These are phyloP conservation scores for Melampsora larici-populina DNA, from an alignment of 1,284 basidiomycete genomes.

Conservation along the genomic window DNA sequence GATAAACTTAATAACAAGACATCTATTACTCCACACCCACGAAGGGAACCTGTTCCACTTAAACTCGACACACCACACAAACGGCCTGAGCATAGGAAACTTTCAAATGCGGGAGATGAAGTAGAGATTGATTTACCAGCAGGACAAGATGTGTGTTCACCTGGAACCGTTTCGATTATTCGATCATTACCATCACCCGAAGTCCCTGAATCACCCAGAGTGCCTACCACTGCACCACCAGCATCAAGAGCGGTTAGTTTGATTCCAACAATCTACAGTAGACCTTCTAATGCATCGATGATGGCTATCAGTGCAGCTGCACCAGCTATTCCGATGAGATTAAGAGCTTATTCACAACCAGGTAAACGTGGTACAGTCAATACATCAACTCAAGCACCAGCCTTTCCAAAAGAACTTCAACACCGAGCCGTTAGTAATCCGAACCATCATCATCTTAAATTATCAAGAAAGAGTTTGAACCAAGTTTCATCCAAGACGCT, in stretches of 20 bases:
- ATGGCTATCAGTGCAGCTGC: neutral
- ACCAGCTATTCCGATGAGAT: slow-evolving; percentile 13
- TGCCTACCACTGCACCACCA: neutral
- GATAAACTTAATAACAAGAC: neutral
- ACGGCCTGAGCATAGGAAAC: neutral
- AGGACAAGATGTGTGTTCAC: neutral
- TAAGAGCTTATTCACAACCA: slow-evolving; percentile 36
- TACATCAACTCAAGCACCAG: neutral
- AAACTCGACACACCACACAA: too few relatives aligned
- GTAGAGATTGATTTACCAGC: neutral
- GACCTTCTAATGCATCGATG: slow-evolving; percentile 17
- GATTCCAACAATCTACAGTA: neutral
- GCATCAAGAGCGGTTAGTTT: neutral
- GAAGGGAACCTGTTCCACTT: too few relatives aligned
- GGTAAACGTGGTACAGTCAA: slow-evolving; percentile 18
- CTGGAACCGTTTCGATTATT: neutral
- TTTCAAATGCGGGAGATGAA: neutral
- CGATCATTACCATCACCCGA: slow-evolving; percentile 10
- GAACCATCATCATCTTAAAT: neutral
- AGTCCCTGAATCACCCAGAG: neutral
- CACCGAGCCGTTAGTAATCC: neutral
- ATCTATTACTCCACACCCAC: neutral
- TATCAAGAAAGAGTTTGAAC: too few relatives aligned
- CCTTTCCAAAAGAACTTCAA: slow-evolving; percentile 5
- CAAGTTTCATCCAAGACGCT: too few relatives aligned